Evolutionary conservation across 1,139 yeast species (phyloP).

Genomic region (Yamadazyma epiphylla): DNA sequence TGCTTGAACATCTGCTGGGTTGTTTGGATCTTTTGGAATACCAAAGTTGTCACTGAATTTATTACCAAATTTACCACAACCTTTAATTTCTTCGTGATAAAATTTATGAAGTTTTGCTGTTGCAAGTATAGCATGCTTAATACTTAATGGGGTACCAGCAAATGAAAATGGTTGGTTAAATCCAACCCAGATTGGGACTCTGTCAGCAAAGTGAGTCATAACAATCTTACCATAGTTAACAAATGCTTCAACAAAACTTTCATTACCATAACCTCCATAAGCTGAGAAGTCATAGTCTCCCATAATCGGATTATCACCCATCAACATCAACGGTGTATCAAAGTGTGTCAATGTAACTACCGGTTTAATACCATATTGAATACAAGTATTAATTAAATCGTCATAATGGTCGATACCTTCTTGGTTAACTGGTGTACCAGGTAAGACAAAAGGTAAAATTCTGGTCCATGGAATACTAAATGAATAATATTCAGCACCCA

Average conservation of each 20-base stretch:
- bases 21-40: slow-evolving; percentile 15
- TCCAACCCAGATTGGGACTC: slow-evolving; percentile 31
- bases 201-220: slow-evolving; percentile 27
- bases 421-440: slow-evolving; percentile 27
- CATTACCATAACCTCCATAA: slow-evolving; percentile 23
- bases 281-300: slow-evolving; percentile 7
- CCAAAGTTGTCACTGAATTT: slow-evolving; percentile 17
- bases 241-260: slow-evolving; percentile 25
- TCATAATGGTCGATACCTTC: slow-evolving; percentile 31
- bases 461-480: slow-evolving; percentile 34
- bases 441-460: slow-evolving; percentile 24
- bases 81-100: slow-evolving; percentile 23
- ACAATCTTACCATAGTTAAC: slow-evolving; percentile 27
- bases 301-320: slow-evolving; percentile 6
- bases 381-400: slow-evolving; percentile 26
- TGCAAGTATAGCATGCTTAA: slow-evolving; percentile 25
- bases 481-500: slow-evolving; percentile 29
- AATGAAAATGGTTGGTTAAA: slow-evolving; percentile 29
- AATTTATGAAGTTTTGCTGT: slow-evolving; percentile 25
- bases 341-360: slow-evolving; percentile 31
- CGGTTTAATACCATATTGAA: slow-evolving; percentile 25
- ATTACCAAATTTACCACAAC: slow-evolving; percentile 21
- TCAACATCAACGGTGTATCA: slow-evolving; percentile 26
- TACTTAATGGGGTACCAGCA: slow-evolving; percentile 15
- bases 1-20: slow-evolving; percentile 19